Evolutionary conservation across 208 protist genomes (phyloP).

Genomic region (Crithidia mellificae): DNA sequence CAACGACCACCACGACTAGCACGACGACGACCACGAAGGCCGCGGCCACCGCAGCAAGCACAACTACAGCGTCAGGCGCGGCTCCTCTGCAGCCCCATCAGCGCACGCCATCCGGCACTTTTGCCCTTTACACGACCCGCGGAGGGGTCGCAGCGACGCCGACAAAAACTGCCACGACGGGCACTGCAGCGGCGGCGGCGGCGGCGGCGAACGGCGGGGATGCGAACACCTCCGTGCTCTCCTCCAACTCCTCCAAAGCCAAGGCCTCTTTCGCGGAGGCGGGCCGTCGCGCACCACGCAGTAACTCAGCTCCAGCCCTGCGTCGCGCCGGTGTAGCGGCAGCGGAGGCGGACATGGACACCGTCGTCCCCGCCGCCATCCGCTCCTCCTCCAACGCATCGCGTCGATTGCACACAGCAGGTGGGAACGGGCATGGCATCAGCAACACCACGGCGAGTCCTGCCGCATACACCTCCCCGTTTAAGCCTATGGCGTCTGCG

Average conservation of each 20-base stretch:
- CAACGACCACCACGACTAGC: background rate
- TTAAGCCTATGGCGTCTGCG: background rate
- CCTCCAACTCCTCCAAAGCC: background rate
- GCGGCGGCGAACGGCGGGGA: too few species aligned
- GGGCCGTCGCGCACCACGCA: background rate
- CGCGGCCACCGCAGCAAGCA: too few species aligned
- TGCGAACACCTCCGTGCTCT: background rate
- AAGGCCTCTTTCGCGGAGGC: background rate
- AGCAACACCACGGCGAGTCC: background rate
- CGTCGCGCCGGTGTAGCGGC: background rate
- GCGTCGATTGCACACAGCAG: background rate
- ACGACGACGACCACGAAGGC: background rate
- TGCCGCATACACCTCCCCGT: background rate
- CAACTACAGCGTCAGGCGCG: too few species aligned
- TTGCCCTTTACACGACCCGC: conserved; percentile 15
- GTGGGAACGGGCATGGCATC: background rate
- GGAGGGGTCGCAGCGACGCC: conserved; percentile 4
- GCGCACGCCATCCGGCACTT: conserved; percentile 8
- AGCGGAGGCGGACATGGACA: background rate
- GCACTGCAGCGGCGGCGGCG: background rate
- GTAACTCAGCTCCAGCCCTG: conserved; percentile 2
- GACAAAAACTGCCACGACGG: background rate
- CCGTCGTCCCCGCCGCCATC: background rate
- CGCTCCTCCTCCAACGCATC: background rate
- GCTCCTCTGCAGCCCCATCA: conserved; percentile 5